phyloP scores from a whole-genome alignment of 371 early-diverging fungal species.

The Capniomyces stellatus region DNA sequence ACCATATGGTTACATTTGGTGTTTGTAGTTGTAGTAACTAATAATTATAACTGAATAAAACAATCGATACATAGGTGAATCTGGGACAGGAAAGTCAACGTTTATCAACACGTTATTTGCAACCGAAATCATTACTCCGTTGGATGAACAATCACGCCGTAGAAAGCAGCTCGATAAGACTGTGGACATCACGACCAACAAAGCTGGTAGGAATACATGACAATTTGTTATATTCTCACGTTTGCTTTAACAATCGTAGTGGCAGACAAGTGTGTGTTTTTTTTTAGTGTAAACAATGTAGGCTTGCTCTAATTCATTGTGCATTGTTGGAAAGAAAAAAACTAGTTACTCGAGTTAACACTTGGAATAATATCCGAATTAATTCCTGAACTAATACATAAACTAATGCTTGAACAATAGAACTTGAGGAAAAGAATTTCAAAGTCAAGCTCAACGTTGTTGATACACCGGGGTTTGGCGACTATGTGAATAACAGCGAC shows the following conservation, averaged over 20 bases:
- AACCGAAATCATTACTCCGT: conserved; percentile 73
- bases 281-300: not conserved
- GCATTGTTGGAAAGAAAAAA: too few species aligned
- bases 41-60: too few species aligned
- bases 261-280: not conserved
- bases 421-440: conserved; percentile 91
- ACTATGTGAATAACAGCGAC: conserved; percentile 72
- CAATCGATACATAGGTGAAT: conserved; percentile 52
- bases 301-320: not conserved
- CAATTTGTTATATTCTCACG: too few species aligned
- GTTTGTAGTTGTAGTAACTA: too few species aligned
- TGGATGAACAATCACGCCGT: conserved; percentile 54
- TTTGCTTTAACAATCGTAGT: not conserved
- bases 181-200: conserved; percentile 82
- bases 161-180: conserved; percentile 74
- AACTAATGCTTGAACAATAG: conserved; percentile 19
- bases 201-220: conserved; percentile 44
- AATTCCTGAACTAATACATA: not conserved
- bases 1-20: too few species aligned
- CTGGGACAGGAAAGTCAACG: conserved; percentile 98
- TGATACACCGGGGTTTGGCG: conserved; percentile 97
- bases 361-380: not conserved
- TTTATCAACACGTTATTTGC: conserved; percentile 97
- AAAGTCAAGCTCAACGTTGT: conserved; percentile 80
- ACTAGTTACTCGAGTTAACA: too few species aligned